Base-by-base conservation (phyloP, 1,284 basidiomycete genomes). In the Ganoderma multipileum region DNA sequence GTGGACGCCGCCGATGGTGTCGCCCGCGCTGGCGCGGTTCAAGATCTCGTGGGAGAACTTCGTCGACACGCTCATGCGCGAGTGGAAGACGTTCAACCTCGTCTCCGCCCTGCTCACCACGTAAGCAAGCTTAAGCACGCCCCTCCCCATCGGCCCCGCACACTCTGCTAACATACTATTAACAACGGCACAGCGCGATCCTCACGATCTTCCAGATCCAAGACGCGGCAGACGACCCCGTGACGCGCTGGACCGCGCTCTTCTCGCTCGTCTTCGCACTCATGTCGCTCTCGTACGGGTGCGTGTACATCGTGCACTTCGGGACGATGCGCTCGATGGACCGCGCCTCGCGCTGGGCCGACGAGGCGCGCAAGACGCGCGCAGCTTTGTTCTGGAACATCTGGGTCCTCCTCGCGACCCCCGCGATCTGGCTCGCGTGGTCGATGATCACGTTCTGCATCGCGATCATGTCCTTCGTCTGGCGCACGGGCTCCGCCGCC, bases 1-100 rank as follows among this genome's bases (percentile, higher is more conserved):
- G 41, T 92, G 90, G 90, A 84, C 84, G 0, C 81, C 84, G 0
- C 81, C 85, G 4, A 79, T 84, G 1, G 90, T 89, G 3, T 86
- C 89, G 0, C 88, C 88, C 11, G 85, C 90, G 1, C 76, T 92
- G 44, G 80, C 86, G 30, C 81, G 87, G 63, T 92, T 93, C 81
- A 91, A 91, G 75, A 80, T 85, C 61, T 90, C 89, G 3, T 93
- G 92, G 91, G 91, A 92, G 76, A 79, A 75, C 0, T 92, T 93
- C 72, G 85, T 93, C 14, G 91, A 92, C 71, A 88, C 88, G 0
- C 79, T 93, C 38, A 69, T 92, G 71, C 84, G 86, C 54, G 91
- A 93, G 76, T 93, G 91, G 91, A 93, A 93, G 80, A 93, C 91
- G 14, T 75, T 93, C 61, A 93, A 93, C 75, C 82, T 93, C 26